Evolutionary conservation across 2,329 filamentous ascomycete genomes (phyloP).

Genomic region (Trichophyton verrucosum): DNA sequence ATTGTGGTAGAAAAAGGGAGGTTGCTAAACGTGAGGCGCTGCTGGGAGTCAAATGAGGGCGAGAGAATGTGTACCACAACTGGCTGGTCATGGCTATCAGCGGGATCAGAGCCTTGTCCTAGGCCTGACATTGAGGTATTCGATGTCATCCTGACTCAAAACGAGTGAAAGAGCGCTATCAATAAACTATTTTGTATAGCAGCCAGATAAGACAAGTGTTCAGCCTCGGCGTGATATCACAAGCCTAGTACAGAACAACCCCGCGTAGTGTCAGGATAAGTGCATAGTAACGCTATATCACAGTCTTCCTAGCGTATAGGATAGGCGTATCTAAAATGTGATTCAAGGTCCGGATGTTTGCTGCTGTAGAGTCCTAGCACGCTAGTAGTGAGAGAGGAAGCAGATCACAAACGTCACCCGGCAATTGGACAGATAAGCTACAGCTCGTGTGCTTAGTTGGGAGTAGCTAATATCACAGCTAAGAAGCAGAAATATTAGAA

Average conservation of each 20-base stretch:
- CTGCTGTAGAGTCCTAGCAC: too few species aligned
- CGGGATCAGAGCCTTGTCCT: neutral
- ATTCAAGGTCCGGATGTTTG: neutral
- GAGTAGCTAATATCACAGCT: neutral
- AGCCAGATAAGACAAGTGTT: neutral
- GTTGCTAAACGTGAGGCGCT: slow-evolving; percentile 27
- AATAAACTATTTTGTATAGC: neutral
- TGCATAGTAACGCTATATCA: neutral
- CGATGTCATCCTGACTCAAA: neutral
- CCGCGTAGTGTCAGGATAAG: neutral
- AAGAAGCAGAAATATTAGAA: neutral
- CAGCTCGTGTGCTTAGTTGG: neutral
- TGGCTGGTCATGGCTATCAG: neutral
- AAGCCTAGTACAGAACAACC: neutral
- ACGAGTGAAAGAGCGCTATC: too few species aligned
- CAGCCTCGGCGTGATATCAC: neutral
- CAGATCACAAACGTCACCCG: neutral
- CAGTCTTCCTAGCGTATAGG: neutral
- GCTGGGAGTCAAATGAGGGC: slow-evolving; percentile 28
- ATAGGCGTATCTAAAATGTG: neutral
- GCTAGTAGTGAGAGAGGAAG: too few species aligned
- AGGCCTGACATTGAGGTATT: neutral
- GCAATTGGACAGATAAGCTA: neutral
- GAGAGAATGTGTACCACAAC: slow-evolving; percentile 28
- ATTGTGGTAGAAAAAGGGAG: slow-evolving; percentile 35